Evolutionary conservation across 140 eudicot genomes (phyloP).

Genomic region (Bidens hawaiensis): DNA sequence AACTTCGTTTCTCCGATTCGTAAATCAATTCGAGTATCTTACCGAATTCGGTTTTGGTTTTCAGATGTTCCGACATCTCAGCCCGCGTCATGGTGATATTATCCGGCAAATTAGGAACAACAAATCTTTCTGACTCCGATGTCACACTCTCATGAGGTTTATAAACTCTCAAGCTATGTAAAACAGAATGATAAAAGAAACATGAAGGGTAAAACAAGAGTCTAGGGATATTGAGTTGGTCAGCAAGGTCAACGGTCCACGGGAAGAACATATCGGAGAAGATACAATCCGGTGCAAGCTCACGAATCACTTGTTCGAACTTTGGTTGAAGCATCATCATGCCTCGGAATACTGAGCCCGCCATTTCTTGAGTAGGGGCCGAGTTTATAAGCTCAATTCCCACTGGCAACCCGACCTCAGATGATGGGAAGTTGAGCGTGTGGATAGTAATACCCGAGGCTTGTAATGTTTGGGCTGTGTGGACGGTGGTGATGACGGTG

Average conservation of each 20-base stretch:
- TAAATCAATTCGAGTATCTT: constrained; percentile 14
- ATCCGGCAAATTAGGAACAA: constrained; percentile 50
- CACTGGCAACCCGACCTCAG: constrained; percentile 36
- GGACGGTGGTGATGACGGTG: constrained; percentile 46
- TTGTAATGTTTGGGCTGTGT: constrained; percentile 32
- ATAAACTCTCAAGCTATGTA: constrained; percentile 27
- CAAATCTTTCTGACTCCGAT: constrained; percentile 42
- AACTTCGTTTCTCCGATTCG: constrained; percentile 22
- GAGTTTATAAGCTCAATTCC: constrained; percentile 33
- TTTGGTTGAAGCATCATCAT: constrained; percentile 24
- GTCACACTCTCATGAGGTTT: constrained; percentile 35
- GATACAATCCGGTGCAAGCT: constrained; percentile 32
- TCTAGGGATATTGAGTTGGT: constrained; percentile 39
- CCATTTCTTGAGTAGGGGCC: background rate
- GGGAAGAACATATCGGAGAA: constrained; percentile 51
- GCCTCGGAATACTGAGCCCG: background rate
- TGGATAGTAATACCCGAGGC: constrained; percentile 20
- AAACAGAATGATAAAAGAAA: constrained; percentile 30
- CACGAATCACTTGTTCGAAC: constrained; percentile 21
- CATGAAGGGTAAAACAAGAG: constrained; percentile 32
- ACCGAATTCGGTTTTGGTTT: background rate
- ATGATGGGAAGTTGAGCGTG: constrained; percentile 33
- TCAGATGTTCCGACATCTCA: constrained; percentile 27
- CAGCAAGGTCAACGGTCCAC: constrained; percentile 49
- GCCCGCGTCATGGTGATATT: constrained; percentile 40